A percentile compares a stretch with the other conserved stretches of the same genome.
phyloP scores from a whole-genome alignment of 1,284 basidiomycete species.

The Fomitopsis schrenkii region DNA sequence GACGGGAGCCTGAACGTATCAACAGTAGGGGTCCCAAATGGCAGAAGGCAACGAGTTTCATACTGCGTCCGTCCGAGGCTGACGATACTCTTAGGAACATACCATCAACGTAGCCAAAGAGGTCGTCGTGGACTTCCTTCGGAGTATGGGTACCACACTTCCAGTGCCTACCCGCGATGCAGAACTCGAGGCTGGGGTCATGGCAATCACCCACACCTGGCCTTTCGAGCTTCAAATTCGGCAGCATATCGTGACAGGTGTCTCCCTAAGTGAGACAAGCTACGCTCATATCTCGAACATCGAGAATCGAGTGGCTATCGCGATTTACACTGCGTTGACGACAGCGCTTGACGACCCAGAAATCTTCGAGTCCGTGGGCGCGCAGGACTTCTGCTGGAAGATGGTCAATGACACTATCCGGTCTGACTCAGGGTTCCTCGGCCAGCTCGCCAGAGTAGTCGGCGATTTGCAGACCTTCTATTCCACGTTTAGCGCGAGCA shows the following conservation, averaged over 20 bases:
- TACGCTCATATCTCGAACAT: constrained; percentile 2
- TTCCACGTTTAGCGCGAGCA: constrained; percentile 7
- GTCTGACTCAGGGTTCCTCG: too few relatives aligned
- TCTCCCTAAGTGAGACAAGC: not conserved
- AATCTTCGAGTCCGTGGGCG: not conserved
- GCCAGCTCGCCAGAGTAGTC: too few relatives aligned
- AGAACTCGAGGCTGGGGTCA: constrained; percentile 1
- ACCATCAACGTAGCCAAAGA: too few relatives aligned
- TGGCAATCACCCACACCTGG: not conserved
- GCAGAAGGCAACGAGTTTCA: too few relatives aligned
- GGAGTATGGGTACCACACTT: not conserved
- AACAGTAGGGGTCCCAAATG: too few relatives aligned
- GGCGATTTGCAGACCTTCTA: not conserved
- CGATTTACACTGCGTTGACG: constrained; percentile 2
- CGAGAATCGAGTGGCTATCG: constrained; percentile 3
- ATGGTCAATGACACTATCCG: too few relatives aligned
- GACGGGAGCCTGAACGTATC: too few relatives aligned
- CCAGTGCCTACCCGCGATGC: not conserved
- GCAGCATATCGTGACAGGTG: not conserved
- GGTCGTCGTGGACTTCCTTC: not conserved
- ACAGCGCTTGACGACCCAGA: constrained; percentile 1
- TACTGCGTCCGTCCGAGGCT: too few relatives aligned
- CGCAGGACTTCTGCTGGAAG: not conserved
- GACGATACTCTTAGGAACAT: too few relatives aligned
- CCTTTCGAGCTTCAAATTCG: not conserved